Evolutionary conservation across 2,329 filamentous ascomycete genomes (phyloP).

Genomic region (Colletotrichum acutatum): DNA sequence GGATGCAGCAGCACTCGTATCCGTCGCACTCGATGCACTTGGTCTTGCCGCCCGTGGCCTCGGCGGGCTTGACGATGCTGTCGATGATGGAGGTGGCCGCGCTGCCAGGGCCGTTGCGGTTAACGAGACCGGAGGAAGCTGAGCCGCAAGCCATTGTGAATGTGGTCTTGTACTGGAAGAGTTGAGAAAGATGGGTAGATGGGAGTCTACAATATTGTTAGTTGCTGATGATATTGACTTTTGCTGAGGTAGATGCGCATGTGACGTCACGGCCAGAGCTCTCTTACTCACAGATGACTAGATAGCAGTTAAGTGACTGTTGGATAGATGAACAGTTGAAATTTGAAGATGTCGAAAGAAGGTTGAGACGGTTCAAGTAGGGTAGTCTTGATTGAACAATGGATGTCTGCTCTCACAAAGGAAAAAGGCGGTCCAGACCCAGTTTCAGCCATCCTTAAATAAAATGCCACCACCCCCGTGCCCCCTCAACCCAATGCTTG

Average conservation of each 20-base stretch:
- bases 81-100: constrained; percentile 60
- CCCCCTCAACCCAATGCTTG: constrained; percentile 9
- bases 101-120: constrained; percentile 59
- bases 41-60: constrained; percentile 53
- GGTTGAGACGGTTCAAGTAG: not conserved
- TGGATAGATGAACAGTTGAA: not conserved
- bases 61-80: constrained; percentile 61
- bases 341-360: not conserved
- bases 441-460: constrained; percentile 24
- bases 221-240: not conserved
- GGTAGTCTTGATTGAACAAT: not conserved
- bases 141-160: constrained; percentile 47
- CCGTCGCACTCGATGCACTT: constrained; percentile 63
- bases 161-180: not conserved
- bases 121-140: constrained; percentile 45
- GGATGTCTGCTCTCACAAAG: not conserved
- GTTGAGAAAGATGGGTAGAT: not conserved
- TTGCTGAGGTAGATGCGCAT: not conserved
- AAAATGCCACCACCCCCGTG: not conserved
- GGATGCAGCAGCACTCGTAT: constrained; percentile 66
- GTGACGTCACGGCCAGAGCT: constrained; percentile 20
- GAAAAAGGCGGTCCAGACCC: constrained; percentile 21
- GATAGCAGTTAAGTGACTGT: not conserved
- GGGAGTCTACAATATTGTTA: not conserved
- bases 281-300: not conserved